Evolutionary conservation across 306 rosid genomes (phyloP).

Genomic region (Arachis hypogaea): DNA sequence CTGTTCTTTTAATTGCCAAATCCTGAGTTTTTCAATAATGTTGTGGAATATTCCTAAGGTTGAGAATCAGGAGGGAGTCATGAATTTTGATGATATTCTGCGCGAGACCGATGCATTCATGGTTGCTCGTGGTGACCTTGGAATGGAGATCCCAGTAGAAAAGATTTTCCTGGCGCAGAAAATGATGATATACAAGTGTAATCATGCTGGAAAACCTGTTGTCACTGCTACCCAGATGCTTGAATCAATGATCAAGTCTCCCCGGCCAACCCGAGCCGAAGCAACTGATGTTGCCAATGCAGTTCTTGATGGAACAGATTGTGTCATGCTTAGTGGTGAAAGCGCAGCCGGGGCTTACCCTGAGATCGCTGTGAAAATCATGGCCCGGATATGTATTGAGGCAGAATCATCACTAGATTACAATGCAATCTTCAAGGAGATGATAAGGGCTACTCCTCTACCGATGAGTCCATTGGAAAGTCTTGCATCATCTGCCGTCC

Average conservation of each 20-base stretch:
- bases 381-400: constrained; percentile 91
- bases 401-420: constrained; percentile 95
- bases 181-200: constrained; percentile 98
- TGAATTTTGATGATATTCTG: constrained; percentile 94
- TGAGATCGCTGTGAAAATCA: constrained; percentile 87
- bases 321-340: constrained; percentile 98
- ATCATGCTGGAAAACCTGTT: constrained; percentile 93
- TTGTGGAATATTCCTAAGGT: constrained; percentile 54
- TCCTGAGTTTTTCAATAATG: constrained; percentile 18
- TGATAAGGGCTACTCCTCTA: constrained; percentile 90
- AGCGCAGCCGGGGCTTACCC: constrained; percentile 98
- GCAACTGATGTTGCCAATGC: constrained; percentile 97
- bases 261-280: constrained; percentile 94
- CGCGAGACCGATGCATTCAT: constrained; percentile 96
- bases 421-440: constrained; percentile 88
- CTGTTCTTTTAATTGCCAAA: constrained; percentile 22
- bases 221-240: constrained; percentile 99
- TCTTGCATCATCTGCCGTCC: constrained; percentile 95
- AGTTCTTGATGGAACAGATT: constrained; percentile 94
- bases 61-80: constrained; percentile 97
- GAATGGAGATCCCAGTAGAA: constrained; percentile 98
- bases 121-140: constrained; percentile 99
- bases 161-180: constrained; percentile 95
- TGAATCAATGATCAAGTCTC: constrained; percentile 97
- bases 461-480: constrained; percentile 99